Conservation (phyloP, 257 asterid species). For the Echites panduratus region DNA sequence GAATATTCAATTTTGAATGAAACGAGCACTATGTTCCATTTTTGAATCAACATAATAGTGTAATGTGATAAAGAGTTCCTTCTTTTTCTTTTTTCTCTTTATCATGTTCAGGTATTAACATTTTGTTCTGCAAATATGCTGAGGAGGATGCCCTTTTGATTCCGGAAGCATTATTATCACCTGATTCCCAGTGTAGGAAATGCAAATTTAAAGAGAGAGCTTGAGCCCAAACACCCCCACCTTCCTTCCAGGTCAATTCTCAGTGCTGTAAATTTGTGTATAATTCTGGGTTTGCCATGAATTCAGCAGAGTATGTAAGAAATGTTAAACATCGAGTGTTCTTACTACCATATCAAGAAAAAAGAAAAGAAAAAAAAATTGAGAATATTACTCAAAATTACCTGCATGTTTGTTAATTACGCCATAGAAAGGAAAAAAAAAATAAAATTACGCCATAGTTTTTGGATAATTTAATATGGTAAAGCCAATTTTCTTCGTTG, state of each 20-base stretch:
- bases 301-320: neutral
- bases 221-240: neutral
- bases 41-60: neutral
- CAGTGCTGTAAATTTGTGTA: conserved; percentile 13
- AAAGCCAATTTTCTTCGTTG: too few species aligned
- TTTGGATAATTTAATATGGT: too few species aligned
- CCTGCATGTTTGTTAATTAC: neutral
- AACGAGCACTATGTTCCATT: neutral
- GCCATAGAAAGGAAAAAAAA: too few species aligned
- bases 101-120: conserved; percentile 1
- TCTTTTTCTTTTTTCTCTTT: neutral
- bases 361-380: neutral
- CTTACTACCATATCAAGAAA: neutral
- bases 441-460: too few species aligned
- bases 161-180: neutral
- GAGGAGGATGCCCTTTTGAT: neutral
- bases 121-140: conserved; percentile 7
- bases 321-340: neutral
- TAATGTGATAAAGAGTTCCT: too few species aligned
- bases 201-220: neutral
- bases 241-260: neutral
- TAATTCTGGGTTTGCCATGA: conserved; percentile 10
- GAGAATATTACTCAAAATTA: neutral
- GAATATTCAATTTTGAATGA: too few species aligned
- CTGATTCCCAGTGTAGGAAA: neutral